Conservation (phyloP, 305 asterid species). For the Fraxinus platypoda region DNA sequence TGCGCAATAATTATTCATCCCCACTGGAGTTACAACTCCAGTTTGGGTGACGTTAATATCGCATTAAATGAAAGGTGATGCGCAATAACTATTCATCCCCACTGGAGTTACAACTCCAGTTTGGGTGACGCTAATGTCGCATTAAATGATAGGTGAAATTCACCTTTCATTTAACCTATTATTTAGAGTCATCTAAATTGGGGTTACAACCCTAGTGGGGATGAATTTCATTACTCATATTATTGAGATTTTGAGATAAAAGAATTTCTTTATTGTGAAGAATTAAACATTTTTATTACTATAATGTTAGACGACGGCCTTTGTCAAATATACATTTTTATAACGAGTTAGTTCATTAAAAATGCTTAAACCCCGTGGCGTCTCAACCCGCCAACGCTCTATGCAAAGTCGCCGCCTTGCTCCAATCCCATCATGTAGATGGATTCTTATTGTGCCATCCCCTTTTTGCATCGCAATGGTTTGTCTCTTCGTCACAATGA, state of each 20-base stretch:
- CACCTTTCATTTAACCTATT: too few species aligned
- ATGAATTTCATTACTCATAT: too few species aligned
- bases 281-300: background rate
- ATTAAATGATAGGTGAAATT: too few species aligned
- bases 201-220: too few species aligned
- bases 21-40: too few species aligned
- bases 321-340: background rate
- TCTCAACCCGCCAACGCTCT: background rate
- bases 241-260: background rate
- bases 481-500: background rate
- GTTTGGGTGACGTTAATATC: too few species aligned
- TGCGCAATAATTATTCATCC: too few species aligned
- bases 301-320: background rate
- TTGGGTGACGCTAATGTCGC: too few species aligned
- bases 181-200: too few species aligned
- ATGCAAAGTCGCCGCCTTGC: background rate
- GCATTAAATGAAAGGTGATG: too few species aligned
- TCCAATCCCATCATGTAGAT: background rate
- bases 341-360: background rate
- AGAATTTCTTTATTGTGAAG: background rate
- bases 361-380: background rate
- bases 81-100: too few species aligned
- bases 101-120: too few species aligned
- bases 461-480: background rate
- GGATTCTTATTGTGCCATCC: background rate